These are phyloP conservation scores for Plasmodium gallinaceum DNA, from an alignment of 169 alveolate species.

Conservation along the genomic window DNA sequence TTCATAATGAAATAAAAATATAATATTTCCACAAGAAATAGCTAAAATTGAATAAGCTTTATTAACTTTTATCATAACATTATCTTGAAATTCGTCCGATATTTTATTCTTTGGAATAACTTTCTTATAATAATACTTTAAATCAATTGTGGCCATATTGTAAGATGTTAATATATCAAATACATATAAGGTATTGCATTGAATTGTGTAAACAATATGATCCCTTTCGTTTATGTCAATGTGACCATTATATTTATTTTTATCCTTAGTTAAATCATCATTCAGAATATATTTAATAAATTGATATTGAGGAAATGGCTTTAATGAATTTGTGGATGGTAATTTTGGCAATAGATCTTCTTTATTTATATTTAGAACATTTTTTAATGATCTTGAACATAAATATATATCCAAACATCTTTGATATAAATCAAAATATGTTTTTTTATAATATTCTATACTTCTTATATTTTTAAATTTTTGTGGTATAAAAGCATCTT, in stretches of 20 bases:
- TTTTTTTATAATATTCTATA: constrained; percentile 61
- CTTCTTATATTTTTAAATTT: constrained; percentile 49
- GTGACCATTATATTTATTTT: constrained; percentile 4
- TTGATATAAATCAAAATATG: constrained; percentile 71
- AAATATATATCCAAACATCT: constrained; percentile 70
- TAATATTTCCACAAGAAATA: constrained; percentile 19
- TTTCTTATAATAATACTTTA: constrained; percentile 9
- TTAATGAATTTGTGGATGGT: constrained; percentile 45
- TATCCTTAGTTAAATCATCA: not conserved
- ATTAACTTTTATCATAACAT: constrained; percentile 56
- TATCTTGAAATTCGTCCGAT: constrained; percentile 14
- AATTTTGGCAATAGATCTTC: constrained; percentile 73
- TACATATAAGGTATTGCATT: constrained; percentile 23
- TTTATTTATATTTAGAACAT: constrained; percentile 65
- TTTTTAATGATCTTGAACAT: constrained; percentile 59
- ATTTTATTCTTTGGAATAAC: not conserved
- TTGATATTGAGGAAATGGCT: constrained; percentile 58
- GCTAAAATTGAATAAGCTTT: constrained; percentile 53
- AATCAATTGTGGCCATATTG: constrained; percentile 49
- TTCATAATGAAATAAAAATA: constrained; percentile 57
- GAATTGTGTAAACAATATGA: constrained; percentile 29
- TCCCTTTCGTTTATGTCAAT: constrained; percentile 58
- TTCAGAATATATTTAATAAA: constrained; percentile 43
- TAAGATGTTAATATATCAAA: constrained; percentile 69
- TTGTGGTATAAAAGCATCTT: constrained; percentile 43